Evolutionary conservation across 129 eudicot genomes (phyloP), one percentile per base, ranked within the genome.

Genomic region (Flaveria brownii): DNA sequence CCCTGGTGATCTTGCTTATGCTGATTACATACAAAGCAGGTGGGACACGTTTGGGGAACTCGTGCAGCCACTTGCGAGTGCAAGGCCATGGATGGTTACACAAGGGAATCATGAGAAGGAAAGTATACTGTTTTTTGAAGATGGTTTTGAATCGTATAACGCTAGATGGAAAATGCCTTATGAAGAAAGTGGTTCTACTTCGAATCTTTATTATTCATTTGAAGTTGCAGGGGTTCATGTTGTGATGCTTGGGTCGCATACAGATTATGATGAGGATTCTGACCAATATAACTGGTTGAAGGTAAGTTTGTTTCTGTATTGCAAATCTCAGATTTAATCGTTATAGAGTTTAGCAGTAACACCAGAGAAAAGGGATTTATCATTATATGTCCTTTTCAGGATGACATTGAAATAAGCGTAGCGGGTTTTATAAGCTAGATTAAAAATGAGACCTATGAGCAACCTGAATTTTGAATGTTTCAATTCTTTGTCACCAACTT

Each of bases 101-200:
- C 86, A 93, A 70, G 97, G 98, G 75, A 94, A 94, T 80, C 98
- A 94, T 78, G 98, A 94, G 63, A 84, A 87, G 73, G 98, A 94
- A 80, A 78, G 56, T 36, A 91, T 93, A 71, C 93, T 87, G 0
- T 71, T 91, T 5, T 43, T 94, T 15, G 84, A 82, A 72, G 92
- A 89, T 18, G 81, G 87, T 1, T 94, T 94, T 77, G 77, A 64
- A 28, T 77, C 98, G 8, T 94, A 85, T 71, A 94, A 91, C 84
- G 86, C 97, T 14, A 86, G 98, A 77, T 94, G 98, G 98, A 89
- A 87, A 76, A 94, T 94, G 98, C 96, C 98, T n/a, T 89, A 76
- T 75, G 85, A 91, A 71, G 98, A 94, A 93, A 94, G 98, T 76
- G 93, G 90, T 65, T 94, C 97, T 0, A 68, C 47, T 71, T 94